phyloP scores from a whole-genome alignment of 75 land plant genomes.

The Pinus tabuliformis region DNA sequence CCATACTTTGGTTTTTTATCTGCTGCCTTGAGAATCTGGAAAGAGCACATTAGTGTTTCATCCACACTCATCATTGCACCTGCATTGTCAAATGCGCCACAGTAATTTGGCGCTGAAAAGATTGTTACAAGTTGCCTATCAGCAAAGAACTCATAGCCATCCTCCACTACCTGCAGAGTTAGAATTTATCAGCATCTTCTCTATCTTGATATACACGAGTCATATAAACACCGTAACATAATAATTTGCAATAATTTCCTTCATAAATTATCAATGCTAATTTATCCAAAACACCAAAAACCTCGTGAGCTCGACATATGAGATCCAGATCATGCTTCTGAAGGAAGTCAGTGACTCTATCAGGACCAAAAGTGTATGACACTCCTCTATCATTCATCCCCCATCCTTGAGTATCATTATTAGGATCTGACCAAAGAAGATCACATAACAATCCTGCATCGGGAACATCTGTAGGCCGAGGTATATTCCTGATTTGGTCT shows the following conservation, averaged over 20 bases:
- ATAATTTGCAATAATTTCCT: neutral
- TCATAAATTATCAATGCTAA: neutral
- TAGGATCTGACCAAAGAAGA: slow-evolving; percentile 80
- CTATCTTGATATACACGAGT: neutral
- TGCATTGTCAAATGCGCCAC: slow-evolving; percentile 89
- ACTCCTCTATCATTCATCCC: slow-evolving; percentile 81
- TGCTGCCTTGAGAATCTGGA: slow-evolving; percentile 84
- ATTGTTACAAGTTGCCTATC: slow-evolving; percentile 80
- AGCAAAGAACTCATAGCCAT: slow-evolving; percentile 93
- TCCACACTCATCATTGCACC: slow-evolving; percentile 95
- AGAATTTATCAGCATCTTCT: slow-evolving; percentile 3
- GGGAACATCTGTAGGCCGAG: slow-evolving; percentile 82
- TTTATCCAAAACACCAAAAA: slow-evolving; percentile 11
- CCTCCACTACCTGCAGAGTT: slow-evolving; percentile 79
- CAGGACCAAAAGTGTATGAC: slow-evolving; percentile 70
- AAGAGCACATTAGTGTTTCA: slow-evolving; percentile 80
- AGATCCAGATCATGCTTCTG: slow-evolving; percentile 71
- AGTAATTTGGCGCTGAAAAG: slow-evolving; percentile 83
- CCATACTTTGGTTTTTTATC: slow-evolving; percentile 66
- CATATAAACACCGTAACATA: neutral
- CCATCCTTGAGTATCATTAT: slow-evolving; percentile 60
- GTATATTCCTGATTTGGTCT: slow-evolving; percentile 52
- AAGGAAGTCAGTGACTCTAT: slow-evolving; percentile 55
- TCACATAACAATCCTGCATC: slow-evolving; percentile 78
- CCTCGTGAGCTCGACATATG: slow-evolving; percentile 84